A percentile compares a stretch with the other conserved stretches of the same genome.
Evolutionary conservation across 108 stramenopile genomes (phyloP).

Genomic region (Pseudonitzschia multistriata): DNA sequence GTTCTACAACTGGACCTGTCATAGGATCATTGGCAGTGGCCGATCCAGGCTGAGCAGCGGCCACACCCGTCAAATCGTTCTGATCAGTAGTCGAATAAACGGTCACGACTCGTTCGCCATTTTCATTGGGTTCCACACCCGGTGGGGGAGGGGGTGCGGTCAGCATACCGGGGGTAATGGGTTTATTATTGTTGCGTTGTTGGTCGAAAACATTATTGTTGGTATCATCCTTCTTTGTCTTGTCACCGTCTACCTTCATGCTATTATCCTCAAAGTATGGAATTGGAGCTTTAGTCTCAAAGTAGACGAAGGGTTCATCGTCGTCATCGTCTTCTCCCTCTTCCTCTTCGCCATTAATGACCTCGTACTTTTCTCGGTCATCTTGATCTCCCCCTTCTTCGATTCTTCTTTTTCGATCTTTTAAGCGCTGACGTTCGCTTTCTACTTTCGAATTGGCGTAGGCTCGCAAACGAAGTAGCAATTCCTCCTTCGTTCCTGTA

Average conservation of each 20-base stretch:
- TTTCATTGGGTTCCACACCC: slow-evolving; percentile 57
- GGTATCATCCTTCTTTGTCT: slow-evolving; percentile 18
- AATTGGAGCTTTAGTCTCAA: slow-evolving; percentile 11
- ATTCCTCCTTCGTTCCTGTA: slow-evolving; percentile 56
- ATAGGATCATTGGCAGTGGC: slow-evolving; percentile 15
- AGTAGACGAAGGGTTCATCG: slow-evolving; percentile 12
- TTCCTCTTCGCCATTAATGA: slow-evolving; percentile 44
- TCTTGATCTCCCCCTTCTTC: slow-evolving; percentile 55
- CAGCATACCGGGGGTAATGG: slow-evolving; percentile 15
- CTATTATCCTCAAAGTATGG: slow-evolving; percentile 18
- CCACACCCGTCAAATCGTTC: slow-evolving; percentile 79
- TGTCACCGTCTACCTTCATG: slow-evolving; percentile 24
- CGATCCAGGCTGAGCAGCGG: slow-evolving; percentile 45
- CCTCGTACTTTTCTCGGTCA: slow-evolving; percentile 43
- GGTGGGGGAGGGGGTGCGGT: slow-evolving; percentile 66
- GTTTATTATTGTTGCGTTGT: slow-evolving; percentile 8
- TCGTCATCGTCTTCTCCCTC: slow-evolving; percentile 34
- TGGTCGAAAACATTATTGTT: slow-evolving; percentile 1
- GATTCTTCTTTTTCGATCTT: slow-evolving; percentile 45
- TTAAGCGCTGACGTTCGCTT: slow-evolving; percentile 40
- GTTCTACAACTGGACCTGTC: slow-evolving; percentile 20
- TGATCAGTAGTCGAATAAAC: slow-evolving; percentile 76
- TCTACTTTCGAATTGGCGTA: slow-evolving; percentile 57
- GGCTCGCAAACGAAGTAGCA: slow-evolving; percentile 60
- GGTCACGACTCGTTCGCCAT: slow-evolving; percentile 81